Evolutionary conservation across 352 stramenopile species (phyloP).

Genomic region (Plasmopara muralis): DNA sequence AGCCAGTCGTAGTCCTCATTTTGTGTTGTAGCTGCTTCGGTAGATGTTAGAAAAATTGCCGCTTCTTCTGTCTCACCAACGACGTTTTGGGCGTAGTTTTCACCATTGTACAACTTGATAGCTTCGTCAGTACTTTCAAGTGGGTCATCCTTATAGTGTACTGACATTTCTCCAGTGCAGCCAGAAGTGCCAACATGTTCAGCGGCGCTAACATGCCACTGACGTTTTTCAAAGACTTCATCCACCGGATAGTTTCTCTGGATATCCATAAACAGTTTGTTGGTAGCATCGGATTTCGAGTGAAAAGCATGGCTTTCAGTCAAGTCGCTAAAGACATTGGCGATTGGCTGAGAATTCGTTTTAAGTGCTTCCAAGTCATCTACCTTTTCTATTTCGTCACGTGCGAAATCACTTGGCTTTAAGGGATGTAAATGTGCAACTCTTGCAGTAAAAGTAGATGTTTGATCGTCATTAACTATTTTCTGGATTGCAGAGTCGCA

Average conservation of each 20-base stretch:
- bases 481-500: neutral
- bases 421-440: slow-evolving; percentile 27
- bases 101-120: slow-evolving; percentile 1
- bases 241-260: slow-evolving; percentile 20
- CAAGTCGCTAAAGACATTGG: neutral
- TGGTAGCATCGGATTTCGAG: slow-evolving; percentile 1
- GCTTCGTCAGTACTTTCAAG: neutral
- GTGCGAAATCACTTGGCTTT: slow-evolving; percentile 11
- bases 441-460: slow-evolving; percentile 4
- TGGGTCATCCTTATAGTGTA: neutral
- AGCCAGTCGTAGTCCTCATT: slow-evolving; percentile 18
- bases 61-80: slow-evolving; percentile 3
- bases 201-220: too few species aligned
- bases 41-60: neutral
- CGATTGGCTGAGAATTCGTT: neutral
- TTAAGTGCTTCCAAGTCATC: neutral
- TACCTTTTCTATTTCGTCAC: slow-evolving; percentile 9
- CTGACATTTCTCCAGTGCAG: neutral
- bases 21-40: slow-evolving; percentile 1
- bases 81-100: slow-evolving; percentile 1
- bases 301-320: neutral
- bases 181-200: neutral
- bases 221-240: neutral
- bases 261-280: slow-evolving; percentile 25
- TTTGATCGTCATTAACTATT: neutral